phyloP scores from a whole-genome alignment of 106 monocot species.

The Dioscorea alata region DNA sequence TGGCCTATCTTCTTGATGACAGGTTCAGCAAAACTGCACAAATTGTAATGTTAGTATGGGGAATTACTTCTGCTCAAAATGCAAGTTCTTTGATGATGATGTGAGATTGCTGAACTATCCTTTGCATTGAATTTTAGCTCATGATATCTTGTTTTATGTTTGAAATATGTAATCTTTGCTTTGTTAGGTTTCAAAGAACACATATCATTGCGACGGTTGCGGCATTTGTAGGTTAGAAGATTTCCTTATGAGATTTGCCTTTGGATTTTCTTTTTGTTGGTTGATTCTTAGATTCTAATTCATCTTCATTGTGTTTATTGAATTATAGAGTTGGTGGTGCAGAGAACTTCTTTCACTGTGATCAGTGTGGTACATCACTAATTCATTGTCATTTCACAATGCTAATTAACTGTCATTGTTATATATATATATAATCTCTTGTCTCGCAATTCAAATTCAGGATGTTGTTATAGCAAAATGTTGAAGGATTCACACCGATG shows the following conservation, averaged over 20 bases:
- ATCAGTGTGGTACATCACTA: constrained; percentile 48
- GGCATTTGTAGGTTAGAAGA: constrained; percentile 68
- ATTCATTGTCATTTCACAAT: no score
- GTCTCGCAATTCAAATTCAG: constrained; percentile 11
- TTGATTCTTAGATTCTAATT: constrained; percentile 1
- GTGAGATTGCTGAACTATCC: constrained; percentile 25
- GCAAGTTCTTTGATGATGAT: constrained; percentile 90
- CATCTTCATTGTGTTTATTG: background rate
- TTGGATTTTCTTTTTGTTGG: background rate
- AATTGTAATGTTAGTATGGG: constrained; percentile 70
- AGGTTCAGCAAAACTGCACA: constrained; percentile 71
- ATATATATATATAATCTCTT: background rate
- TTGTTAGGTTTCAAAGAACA: constrained; percentile 57
- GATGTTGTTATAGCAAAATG: constrained; percentile 45
- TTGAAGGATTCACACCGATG: constrained; percentile 58
- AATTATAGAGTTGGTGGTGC: constrained; percentile 61
- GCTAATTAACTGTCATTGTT: background rate
- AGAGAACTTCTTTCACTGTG: constrained; percentile 83
- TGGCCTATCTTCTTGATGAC: background rate
- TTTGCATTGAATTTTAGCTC: no score
- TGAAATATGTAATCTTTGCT: background rate
- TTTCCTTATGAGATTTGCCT: background rate
- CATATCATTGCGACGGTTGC: constrained; percentile 80
- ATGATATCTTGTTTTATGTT: no score
- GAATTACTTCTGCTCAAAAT: constrained; percentile 69